phyloP scores from a whole-genome alignment of 1,284 basidiomycete genomes.

The Ustilago lituana region DNA sequence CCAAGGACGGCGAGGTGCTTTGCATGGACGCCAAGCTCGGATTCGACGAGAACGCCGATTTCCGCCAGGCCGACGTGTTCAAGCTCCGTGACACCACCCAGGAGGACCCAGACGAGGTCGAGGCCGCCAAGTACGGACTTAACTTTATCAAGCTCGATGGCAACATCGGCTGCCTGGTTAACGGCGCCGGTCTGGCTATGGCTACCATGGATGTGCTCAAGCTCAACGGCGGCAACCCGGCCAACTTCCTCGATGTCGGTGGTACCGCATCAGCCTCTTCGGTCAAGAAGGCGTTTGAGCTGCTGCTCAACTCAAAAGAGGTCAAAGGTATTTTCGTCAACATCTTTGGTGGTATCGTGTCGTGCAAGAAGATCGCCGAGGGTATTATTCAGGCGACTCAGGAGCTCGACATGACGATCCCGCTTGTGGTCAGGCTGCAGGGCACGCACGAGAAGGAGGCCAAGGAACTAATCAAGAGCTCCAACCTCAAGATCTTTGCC shows the following conservation, averaged over 20 bases:
- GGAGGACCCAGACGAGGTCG: constrained; percentile 94
- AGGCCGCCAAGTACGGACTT: constrained; percentile 79
- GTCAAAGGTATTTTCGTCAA: constrained; percentile 99
- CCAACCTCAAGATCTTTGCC: constrained; percentile 77
- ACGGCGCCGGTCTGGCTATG: constrained; percentile 99
- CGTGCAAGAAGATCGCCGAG: constrained; percentile 79
- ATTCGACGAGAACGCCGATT: constrained; percentile 99
- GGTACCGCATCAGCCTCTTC: constrained; percentile 97
- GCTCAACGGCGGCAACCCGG: constrained; percentile 77
- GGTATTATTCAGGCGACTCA: constrained; percentile 98
- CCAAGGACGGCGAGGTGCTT: constrained; percentile 88
- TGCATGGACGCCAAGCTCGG: constrained; percentile 99
- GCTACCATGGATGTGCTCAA: constrained; percentile 99
- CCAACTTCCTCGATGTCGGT: constrained; percentile 98
- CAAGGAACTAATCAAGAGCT: constrained; percentile 79
- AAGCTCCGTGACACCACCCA: constrained; percentile 89
- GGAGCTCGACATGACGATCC: constrained; percentile 85
- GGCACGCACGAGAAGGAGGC: constrained; percentile 96
- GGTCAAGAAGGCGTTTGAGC: constrained; percentile 99
- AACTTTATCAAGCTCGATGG: constrained; percentile 99
- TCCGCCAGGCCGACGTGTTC: constrained; percentile 93
- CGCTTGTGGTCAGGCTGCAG: constrained; percentile 92
- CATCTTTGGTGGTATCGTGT: constrained; percentile 83
- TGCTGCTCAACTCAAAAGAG: constrained; percentile 86
- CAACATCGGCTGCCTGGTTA: constrained; percentile 95